phyloP scores from a whole-genome alignment of 768 basidiomycete genomes.

The Podaxis sp. region DNA sequence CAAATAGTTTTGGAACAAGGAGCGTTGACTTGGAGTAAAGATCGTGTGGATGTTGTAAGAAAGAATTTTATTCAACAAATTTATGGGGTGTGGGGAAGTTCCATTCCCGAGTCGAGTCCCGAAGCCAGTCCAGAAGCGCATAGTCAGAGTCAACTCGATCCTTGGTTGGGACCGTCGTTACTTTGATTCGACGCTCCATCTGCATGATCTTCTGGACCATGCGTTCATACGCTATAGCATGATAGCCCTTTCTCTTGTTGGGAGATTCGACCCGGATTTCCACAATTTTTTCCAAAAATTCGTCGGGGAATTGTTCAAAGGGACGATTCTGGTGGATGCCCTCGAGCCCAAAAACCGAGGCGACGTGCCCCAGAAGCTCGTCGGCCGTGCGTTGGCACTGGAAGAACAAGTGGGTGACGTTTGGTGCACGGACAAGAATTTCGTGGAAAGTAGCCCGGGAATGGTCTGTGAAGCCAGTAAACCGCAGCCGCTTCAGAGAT shows the following conservation, averaged over 20 bases:
- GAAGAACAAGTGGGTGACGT: constrained; percentile 12
- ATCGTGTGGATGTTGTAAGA: not conserved
- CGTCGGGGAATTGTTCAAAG: not conserved
- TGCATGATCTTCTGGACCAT: not conserved
- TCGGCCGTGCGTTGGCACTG: constrained; percentile 1
- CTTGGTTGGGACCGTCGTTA: not conserved
- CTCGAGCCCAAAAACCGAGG: not conserved
- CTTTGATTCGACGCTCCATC: constrained; percentile 5
- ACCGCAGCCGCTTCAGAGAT: constrained; percentile 22
- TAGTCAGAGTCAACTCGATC: constrained; percentile 1
- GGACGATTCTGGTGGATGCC: not conserved
- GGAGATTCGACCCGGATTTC: constrained; percentile 6
- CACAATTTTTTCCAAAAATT: constrained; percentile 1
- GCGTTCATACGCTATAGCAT: not conserved
- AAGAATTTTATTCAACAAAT: not conserved
- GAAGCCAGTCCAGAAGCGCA: constrained; percentile 6
- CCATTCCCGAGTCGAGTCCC: constrained; percentile 1
- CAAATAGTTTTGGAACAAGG: not conserved
- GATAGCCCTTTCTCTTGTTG: constrained; percentile 6
- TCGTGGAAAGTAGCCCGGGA: constrained; percentile 23
- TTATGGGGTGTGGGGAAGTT: constrained; percentile 3
- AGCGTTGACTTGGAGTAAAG: not conserved
- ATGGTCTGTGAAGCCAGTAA: constrained; percentile 24
- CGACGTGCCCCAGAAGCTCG: constrained; percentile 2
- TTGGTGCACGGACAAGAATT: constrained; percentile 12